These are phyloP conservation scores for Neckera pumila DNA, from an alignment of 225 moss, liverwort and hornwort genomes.

Conservation along the genomic window DNA sequence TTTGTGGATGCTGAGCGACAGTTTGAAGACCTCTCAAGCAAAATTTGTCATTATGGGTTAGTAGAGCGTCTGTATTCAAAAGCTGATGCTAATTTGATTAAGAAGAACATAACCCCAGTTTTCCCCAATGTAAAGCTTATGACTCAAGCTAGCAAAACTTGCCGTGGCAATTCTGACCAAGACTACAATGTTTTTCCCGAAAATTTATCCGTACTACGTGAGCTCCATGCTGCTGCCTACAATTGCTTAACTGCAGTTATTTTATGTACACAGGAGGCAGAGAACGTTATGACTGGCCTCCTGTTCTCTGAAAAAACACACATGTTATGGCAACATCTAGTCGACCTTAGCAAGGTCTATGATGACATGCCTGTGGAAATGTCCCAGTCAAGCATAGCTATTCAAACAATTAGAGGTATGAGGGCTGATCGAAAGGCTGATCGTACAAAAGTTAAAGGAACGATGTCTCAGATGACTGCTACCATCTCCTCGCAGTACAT, in stretches of 20 bases:
- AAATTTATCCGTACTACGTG: conserved; percentile 48
- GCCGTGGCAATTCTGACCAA: conserved; percentile 44
- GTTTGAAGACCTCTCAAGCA: conserved; percentile 52
- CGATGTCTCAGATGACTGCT: conserved; percentile 19
- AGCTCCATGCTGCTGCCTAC: conserved; percentile 70
- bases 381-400: conserved; percentile 24
- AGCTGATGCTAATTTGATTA: conserved; percentile 31
- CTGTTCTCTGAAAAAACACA: conserved; percentile 55
- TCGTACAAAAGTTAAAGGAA: conserved; percentile 5
- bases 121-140: conserved; percentile 40
- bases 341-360: conserved; percentile 70
- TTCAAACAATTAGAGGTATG: conserved; percentile 51
- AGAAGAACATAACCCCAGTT: conserved; percentile 46
- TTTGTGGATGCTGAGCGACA: conserved; percentile 46
- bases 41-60: conserved; percentile 64
- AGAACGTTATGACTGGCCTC: conserved; percentile 52
- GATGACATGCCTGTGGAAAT: conserved; percentile 72
- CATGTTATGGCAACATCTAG: conserved; percentile 68
- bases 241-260: conserved; percentile 67
- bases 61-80: conserved; percentile 54
- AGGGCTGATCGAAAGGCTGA: conserved; percentile 43
- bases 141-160: conserved; percentile 40
- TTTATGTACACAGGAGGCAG: conserved; percentile 53
- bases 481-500: conserved; percentile 89
- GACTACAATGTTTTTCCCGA: conserved; percentile 19